Percentiles rank a stretch among this genome's conserved stretches.
Evolutionary conservation across 192 early-diverging fungal species (phyloP).

Genomic region (Coemansia sp.): DNA sequence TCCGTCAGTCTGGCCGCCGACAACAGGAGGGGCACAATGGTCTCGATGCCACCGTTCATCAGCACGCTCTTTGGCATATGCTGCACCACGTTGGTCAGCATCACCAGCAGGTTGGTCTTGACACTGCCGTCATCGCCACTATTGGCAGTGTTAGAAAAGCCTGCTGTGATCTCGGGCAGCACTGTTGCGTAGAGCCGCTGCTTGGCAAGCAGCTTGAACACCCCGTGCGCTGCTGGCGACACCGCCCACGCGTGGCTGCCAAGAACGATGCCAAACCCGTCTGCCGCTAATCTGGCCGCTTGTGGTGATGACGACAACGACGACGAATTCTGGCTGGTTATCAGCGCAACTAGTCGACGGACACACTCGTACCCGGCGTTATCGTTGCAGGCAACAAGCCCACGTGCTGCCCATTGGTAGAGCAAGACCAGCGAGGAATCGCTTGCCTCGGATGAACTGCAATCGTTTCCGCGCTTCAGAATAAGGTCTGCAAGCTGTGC

Average conservation of each 20-base stretch:
- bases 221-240: slow-evolving; percentile 59
- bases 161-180: slow-evolving; percentile 64
- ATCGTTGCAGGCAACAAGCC: slow-evolving; percentile 45
- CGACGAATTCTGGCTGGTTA: neutral
- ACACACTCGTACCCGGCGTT: slow-evolving; percentile 39
- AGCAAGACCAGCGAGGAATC: slow-evolving; percentile 12
- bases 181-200: slow-evolving; percentile 83
- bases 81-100: slow-evolving; percentile 77
- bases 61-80: slow-evolving; percentile 83
- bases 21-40: slow-evolving; percentile 76
- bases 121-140: slow-evolving; percentile 30
- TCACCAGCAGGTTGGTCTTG: slow-evolving; percentile 75
- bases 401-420: slow-evolving; percentile 47
- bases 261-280: slow-evolving; percentile 73
- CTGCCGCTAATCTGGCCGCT: slow-evolving; percentile 50
- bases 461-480: neutral
- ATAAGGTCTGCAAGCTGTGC: slow-evolving; percentile 22
- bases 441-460: slow-evolving; percentile 1
- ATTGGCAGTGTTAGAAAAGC: slow-evolving; percentile 40
- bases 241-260: slow-evolving; percentile 70
- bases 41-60: slow-evolving; percentile 67
- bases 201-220: slow-evolving; percentile 70
- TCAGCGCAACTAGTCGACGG: slow-evolving; percentile 37
- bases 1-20: slow-evolving; percentile 69
- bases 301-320: slow-evolving; percentile 2